Base-by-base conservation (phyloP, 257 asterid species). In the Capsicum rhomboideum region DNA sequence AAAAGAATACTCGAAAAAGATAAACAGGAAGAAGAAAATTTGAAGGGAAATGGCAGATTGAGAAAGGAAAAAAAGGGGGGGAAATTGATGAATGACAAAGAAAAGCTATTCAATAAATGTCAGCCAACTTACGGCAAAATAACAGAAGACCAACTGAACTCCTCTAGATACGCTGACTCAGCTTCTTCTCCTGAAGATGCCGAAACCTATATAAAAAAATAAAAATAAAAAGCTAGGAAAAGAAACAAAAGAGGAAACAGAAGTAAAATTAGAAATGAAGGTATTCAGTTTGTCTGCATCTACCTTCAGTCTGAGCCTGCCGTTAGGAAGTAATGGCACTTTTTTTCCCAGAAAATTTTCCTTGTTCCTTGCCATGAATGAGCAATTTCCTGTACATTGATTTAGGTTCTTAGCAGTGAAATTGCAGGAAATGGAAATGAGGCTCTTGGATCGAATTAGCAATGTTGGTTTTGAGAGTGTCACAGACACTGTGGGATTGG, bases 111-210 rank as follows among this genome's bases (percentile, higher is more conserved):
- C 9, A 34, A 34, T 34, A 34, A 34, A 34, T 34, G 40, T 9
- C 61, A 83, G 46, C 85, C 52, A 53, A 87, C 97, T 83, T 87
- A 96, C 99, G 99, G 99, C 83, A 96, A 84, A 80, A 93, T 83
- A 86, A 95, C 97, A 85, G 97, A 93, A 66, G 93, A 68, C 99
- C 98, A 96, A 83, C 91, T 71, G 88, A 96, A 96, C 37, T 79
- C 90, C 88, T 96, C 99, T 83, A 86, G 89, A 87, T 87, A 83
- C 10, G 86, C 40, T 29, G 90, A 69, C 86, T 87, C 68, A 31
- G 88, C 89, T 72, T 61, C 88, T 85, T 91, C 96, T 72, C 89
- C 93, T 10, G 92, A 86, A 84, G 98, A 77, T 86, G 95, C 98
- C 88, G 87, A 79, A 61, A 90, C 92, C 98, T 93, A 86, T 86